Conservation (phyloP, 768 basidiomycete species). For the Dioszegia aurantiaca region DNA sequence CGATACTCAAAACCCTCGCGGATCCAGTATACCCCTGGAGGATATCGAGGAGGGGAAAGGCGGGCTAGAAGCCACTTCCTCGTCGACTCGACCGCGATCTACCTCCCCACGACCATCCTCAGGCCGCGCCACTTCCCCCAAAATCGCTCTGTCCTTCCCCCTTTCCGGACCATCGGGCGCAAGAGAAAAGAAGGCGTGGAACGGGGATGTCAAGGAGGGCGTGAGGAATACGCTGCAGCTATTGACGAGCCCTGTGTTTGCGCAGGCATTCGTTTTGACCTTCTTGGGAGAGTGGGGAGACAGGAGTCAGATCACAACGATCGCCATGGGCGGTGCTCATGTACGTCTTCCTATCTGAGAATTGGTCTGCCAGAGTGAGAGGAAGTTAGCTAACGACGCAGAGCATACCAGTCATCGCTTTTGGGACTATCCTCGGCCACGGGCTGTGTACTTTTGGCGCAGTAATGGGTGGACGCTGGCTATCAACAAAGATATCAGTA, state of each 20-base stretch:
- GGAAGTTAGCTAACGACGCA: slow-evolving; percentile 49
- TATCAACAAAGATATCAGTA: slow-evolving; percentile 91
- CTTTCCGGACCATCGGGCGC: slow-evolving; percentile 11
- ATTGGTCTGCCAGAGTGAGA: too few relatives aligned
- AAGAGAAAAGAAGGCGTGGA: slow-evolving; percentile 21
- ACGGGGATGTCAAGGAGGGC: slow-evolving; percentile 58
- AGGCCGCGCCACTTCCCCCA: neutral
- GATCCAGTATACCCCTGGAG: slow-evolving; percentile 62
- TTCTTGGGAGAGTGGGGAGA: slow-evolving; percentile 99
- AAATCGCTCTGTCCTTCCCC: slow-evolving; percentile 21
- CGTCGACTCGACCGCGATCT: slow-evolving; percentile 4
- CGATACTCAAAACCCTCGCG: slow-evolving; percentile 37
- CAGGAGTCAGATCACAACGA: slow-evolving; percentile 93
- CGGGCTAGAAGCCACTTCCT: neutral
- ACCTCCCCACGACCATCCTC: slow-evolving; percentile 13
- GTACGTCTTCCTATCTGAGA: slow-evolving; percentile 56
- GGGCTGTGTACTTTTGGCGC: slow-evolving; percentile 81
- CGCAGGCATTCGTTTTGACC: slow-evolving; percentile 89
- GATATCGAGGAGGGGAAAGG: slow-evolving; percentile 68
- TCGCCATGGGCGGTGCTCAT: slow-evolving; percentile 91
- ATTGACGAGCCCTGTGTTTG: slow-evolving; percentile 86
- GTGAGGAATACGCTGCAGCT: slow-evolving; percentile 77
- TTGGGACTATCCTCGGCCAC: slow-evolving; percentile 88
- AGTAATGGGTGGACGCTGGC: slow-evolving; percentile 85
- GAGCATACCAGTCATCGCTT: slow-evolving; percentile 87